Percentiles rank a stretch among this genome's conserved stretches.
Conservation (phyloP, 352 stramenopile genomes). For the Saprolegnia parasitica region DNA sequence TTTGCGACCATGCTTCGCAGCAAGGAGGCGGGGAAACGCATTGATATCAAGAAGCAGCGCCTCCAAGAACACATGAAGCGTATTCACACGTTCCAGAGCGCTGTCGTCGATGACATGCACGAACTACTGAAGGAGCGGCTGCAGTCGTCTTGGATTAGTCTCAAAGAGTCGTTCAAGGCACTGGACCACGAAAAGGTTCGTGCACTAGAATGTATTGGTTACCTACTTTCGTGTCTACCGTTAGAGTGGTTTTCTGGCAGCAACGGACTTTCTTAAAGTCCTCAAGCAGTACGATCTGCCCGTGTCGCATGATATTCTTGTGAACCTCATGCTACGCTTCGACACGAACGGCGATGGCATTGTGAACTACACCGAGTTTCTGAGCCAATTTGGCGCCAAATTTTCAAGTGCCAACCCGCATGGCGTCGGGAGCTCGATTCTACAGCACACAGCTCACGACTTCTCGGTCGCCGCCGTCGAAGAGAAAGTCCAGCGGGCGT, state of each 20-base stretch:
- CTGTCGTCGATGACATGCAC: constrained; percentile 44
- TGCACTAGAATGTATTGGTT: neutral
- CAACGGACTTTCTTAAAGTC: constrained; percentile 42
- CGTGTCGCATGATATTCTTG: constrained; percentile 35
- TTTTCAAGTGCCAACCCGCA: constrained; percentile 68
- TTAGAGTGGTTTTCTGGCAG: constrained; percentile 37
- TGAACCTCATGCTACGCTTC: constrained; percentile 39
- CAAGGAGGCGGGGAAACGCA: constrained; percentile 39
- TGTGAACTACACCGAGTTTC: constrained; percentile 64
- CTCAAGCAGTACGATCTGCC: constrained; percentile 38
- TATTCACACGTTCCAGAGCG: constrained; percentile 46
- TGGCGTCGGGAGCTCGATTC: constrained; percentile 55
- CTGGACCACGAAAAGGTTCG: constrained; percentile 35
- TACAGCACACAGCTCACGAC: constrained; percentile 28
- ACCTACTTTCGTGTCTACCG: neutral
- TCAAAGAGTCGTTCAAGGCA: constrained; percentile 49
- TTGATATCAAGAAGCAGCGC: constrained; percentile 54
- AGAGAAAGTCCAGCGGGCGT: constrained; percentile 21
- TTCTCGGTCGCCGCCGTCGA: constrained; percentile 26
- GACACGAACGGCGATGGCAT: constrained; percentile 30
- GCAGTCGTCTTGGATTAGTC: constrained; percentile 45
- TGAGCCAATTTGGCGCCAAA: constrained; percentile 50
- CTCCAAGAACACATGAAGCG: constrained; percentile 47
- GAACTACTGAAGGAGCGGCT: constrained; percentile 42
- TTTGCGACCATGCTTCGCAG: constrained; percentile 45